A percentile compares a stretch with the other conserved stretches of the same genome.
These are phyloP conservation scores for Fusarium lateritium DNA, from an alignment of 2,329 filamentous ascomycete genomes.

Conservation along the genomic window DNA sequence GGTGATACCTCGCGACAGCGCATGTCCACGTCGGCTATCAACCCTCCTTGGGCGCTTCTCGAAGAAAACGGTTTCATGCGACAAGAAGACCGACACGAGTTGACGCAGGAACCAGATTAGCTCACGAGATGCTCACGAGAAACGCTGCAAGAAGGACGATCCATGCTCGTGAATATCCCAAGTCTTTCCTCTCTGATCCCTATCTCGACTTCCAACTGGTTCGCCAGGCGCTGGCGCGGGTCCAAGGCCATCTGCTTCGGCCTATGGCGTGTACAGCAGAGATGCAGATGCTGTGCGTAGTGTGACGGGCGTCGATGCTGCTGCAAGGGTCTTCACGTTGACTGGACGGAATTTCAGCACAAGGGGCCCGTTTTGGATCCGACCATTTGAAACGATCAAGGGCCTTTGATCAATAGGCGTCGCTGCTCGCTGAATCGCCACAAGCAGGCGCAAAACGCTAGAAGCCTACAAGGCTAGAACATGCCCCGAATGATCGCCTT, in stretches of 20 bases:
- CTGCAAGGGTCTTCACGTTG: conserved; percentile 35
- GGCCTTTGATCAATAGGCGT: conserved; percentile 32
- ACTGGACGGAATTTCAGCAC: conserved; percentile 38
- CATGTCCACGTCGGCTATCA: conserved; percentile 15
- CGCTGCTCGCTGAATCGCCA: conserved; percentile 27
- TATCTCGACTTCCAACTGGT: conserved; percentile 34
- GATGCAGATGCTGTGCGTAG: conserved; percentile 23
- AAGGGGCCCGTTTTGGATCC: conserved; percentile 40
- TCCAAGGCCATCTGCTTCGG: conserved; percentile 15
- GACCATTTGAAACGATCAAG: conserved; percentile 38
- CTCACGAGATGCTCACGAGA: conserved; percentile 18
- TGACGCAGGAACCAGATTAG: conserved; percentile 35
- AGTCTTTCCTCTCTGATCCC: conserved; percentile 18
- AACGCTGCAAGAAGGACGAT: conserved; percentile 16
- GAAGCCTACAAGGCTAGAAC: conserved; percentile 35
- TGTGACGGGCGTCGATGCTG: conserved; percentile 37
- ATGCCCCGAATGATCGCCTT: conserved; percentile 39
- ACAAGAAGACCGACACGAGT: conserved; percentile 6
- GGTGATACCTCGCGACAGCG: conserved; percentile 5
- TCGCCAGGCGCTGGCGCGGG: conserved; percentile 40
- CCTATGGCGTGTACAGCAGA: conserved; percentile 24
- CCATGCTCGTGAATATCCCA: conserved; percentile 4
- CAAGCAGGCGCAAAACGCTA: conserved; percentile 33
- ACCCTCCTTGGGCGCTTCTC: conserved; percentile 19
- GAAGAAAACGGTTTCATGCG: conserved; percentile 11